Evolutionary conservation across 495 filamentous ascomycete genomes (phyloP).

Genomic region (Penicillium desertorum): DNA sequence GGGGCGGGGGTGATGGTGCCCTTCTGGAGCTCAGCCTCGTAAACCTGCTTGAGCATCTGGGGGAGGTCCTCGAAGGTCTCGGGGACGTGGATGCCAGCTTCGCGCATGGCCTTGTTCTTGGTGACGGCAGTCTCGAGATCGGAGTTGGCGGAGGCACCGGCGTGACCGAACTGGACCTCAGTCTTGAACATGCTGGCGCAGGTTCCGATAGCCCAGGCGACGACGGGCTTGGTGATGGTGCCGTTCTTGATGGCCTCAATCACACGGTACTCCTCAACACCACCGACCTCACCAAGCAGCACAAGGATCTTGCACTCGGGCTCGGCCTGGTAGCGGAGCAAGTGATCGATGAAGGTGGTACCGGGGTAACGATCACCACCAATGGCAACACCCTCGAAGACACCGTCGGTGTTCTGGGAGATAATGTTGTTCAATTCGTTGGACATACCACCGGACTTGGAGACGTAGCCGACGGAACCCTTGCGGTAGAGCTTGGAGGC

Average conservation of each 20-base stretch:
- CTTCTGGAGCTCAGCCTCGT: constrained; percentile 77
- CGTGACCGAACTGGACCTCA: constrained; percentile 99
- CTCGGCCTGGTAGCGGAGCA: constrained; percentile 91
- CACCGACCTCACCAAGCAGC: constrained; percentile 95
- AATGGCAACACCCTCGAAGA: constrained; percentile 98
- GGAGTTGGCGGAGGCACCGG: constrained; percentile 97
- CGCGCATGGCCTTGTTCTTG: constrained; percentile 96
- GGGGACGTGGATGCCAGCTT: constrained; percentile 91
- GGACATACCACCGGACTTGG: constrained; percentile 99
- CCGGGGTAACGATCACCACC: constrained; percentile 98
- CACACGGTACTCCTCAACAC: constrained; percentile 99
- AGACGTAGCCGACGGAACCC: constrained; percentile 97
- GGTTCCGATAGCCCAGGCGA: constrained; percentile 98
- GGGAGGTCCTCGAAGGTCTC: constrained; percentile 98
- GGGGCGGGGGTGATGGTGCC: constrained; percentile 80
- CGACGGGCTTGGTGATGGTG: constrained; percentile 93
- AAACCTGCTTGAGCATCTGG: constrained; percentile 68
- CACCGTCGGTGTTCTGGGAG: constrained; percentile 90
- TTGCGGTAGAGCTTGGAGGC: constrained; percentile 99
- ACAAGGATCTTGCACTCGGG: constrained; percentile 96
- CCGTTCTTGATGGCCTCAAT: constrained; percentile 96
- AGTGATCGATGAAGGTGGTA: constrained; percentile 98
- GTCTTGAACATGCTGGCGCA: constrained; percentile 99
- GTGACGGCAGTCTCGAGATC: constrained; percentile 92
- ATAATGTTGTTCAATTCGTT: constrained; percentile 99